Base-by-base conservation (phyloP, 139 green algal genomes). In the Microglena sp. region DNA sequence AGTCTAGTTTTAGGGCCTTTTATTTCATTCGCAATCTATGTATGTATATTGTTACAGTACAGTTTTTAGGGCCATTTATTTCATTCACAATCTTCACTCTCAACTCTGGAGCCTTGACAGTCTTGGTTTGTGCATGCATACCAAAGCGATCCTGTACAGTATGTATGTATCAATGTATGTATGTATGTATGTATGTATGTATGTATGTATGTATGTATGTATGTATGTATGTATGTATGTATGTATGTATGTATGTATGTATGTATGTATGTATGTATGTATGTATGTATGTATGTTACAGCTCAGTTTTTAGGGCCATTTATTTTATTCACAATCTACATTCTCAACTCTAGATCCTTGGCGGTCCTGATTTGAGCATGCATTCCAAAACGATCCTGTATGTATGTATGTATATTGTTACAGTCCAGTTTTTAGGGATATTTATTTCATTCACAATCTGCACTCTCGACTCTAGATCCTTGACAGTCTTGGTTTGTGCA, bases 191-290 rank as follows among this genome's bases (percentile, higher is more conserved):
- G 55, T 35, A 29, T 35, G 21, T 35, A 8, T 35, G 55, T 35
- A 29, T 62, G 55, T 35, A 29, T 62, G 55, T 62, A 29, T 62
- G 55, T 62, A 29, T 62, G 55, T 62, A 29, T 62, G 55, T 34
- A 8, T 62, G 8, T 34, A 29, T 62, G 55, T 8, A 29, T 62
- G 55, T 34, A 8, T 62, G 55, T 35, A 35, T 35, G 55, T 35
- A 29, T 35, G 21, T 35, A 8, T 35, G 55, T 35, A 29, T 62
- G 55, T 35, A 29, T 62, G 55, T 62, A 29, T 62, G 55, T 62
- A 29, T 62, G 55, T 62, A 29, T 62, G 55, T 34, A 8, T 62
- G 8, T 34, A 29, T 62, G 55, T 8, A 29, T 62, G 55, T 62
- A 15, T 62, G 29, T 62, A 29, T 27, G 22, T 18, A 59, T 6